Percentiles rank a stretch among this genome's conserved stretches.
phyloP scores from a whole-genome alignment of 2,329 filamentous ascomycete species.

The Aspergillus texensis region DNA sequence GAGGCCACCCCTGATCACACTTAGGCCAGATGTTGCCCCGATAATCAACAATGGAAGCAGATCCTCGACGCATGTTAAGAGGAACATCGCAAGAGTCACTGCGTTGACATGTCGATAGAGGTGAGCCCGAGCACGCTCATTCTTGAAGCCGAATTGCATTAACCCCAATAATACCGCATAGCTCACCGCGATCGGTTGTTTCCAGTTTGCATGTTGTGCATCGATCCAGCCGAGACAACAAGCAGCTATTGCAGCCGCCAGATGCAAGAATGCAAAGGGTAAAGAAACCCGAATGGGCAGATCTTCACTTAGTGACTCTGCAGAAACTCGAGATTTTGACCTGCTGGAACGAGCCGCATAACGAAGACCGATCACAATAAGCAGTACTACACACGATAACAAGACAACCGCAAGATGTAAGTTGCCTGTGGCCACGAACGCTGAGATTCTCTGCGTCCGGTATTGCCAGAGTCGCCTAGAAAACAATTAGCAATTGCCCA shows the following conservation, averaged over 20 bases:
- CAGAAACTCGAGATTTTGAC: not conserved
- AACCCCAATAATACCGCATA: conserved; percentile 28
- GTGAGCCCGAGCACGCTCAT: conserved; percentile 11
- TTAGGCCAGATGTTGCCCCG: conserved; percentile 21
- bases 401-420: conserved; percentile 25
- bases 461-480: conserved; percentile 26
- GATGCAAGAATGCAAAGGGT: conserved; percentile 20
- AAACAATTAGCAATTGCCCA: not conserved
- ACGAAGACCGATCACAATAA: conserved; percentile 16
- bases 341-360: conserved; percentile 12
- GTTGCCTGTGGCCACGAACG: conserved; percentile 28
- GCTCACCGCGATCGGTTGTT: conserved; percentile 24
- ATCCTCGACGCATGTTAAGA: conserved; percentile 26
- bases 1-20: conserved; percentile 19
- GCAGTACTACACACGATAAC: conserved; percentile 23
- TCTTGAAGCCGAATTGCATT: conserved; percentile 20
- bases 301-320: conserved; percentile 6
- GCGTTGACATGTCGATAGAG: conserved; percentile 31
- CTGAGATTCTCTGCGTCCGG: conserved; percentile 24
- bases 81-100: conserved; percentile 18
- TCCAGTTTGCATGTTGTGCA: conserved; percentile 20
- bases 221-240: conserved; percentile 22
- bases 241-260: conserved; percentile 17
- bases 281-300: conserved; percentile 10
- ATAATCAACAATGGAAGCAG: conserved; percentile 30